These are phyloP conservation scores for Plasmodium yoelii DNA, from an alignment of 169 alveolate species.

Conservation along the genomic window DNA sequence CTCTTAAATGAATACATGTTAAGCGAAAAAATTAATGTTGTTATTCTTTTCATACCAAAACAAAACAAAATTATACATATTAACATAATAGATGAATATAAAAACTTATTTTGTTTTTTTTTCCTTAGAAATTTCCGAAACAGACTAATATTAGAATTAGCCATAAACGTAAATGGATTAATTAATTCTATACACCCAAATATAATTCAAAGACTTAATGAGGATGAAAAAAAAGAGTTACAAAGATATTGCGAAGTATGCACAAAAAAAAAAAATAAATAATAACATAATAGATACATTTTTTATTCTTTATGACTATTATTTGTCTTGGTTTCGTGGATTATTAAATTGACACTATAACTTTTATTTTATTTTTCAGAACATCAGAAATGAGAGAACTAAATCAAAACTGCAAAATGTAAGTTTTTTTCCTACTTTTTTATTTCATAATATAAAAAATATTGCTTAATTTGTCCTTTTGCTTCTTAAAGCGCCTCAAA, in stretches of 20 bases:
- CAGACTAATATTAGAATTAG: slow-evolving; percentile 71
- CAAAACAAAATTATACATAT: not conserved
- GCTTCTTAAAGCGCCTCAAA: not conserved
- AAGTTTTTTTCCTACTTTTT: slow-evolving; percentile 2
- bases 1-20: slow-evolving; percentile 74
- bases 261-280: not conserved
- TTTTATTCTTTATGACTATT: not conserved
- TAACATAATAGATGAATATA: not conserved
- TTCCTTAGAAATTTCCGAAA: slow-evolving; percentile 68
- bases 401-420: slow-evolving; percentile 65
- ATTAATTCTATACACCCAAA: slow-evolving; percentile 69
- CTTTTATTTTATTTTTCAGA: slow-evolving; percentile 16
- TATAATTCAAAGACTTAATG: slow-evolving; percentile 66
- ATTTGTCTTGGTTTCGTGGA: not conserved
- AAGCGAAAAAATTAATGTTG: slow-evolving; percentile 6
- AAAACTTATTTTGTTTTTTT: slow-evolving; percentile 1
- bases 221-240: slow-evolving; percentile 66
- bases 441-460: not conserved
- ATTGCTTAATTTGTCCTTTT: slow-evolving; percentile 4
- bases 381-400: slow-evolving; percentile 65
- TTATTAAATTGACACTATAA: too few relatives aligned
- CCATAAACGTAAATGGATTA: slow-evolving; percentile 70
- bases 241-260: slow-evolving; percentile 69
- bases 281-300: not conserved
- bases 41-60: not conserved